These are phyloP conservation scores for Phytopythium sindhum DNA, from an alignment of 352 stramenopile species.

Conservation along the genomic window DNA sequence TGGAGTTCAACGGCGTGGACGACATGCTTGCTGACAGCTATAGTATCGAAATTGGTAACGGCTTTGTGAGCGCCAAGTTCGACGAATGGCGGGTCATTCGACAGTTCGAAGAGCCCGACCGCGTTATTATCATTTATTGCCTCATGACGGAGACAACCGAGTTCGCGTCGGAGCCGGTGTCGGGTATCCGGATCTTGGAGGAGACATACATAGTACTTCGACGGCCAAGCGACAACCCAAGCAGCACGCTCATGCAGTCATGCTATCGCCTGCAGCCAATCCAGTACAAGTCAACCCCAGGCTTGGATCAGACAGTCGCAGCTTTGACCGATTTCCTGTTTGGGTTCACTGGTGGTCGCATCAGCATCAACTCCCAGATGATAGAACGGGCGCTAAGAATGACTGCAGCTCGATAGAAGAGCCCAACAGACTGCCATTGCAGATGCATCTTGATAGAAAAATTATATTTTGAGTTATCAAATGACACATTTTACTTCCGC, in stretches of 20 bases:
- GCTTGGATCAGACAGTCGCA: not conserved
- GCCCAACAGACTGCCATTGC: too few relatives aligned
- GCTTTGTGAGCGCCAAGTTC: not conserved
- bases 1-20: not conserved
- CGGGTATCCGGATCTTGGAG: slow-evolving; percentile 3
- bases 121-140: slow-evolving; percentile 1
- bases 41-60: not conserved
- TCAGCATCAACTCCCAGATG: slow-evolving; percentile 1
- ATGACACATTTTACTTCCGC: too few relatives aligned
- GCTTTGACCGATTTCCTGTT: not conserved
- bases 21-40: not conserved
- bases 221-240: not conserved
- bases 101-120: not conserved
- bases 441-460: too few relatives aligned
- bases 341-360: not conserved
- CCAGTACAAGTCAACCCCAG: not conserved
- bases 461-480: too few relatives aligned
- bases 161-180: not conserved
- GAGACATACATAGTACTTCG: slow-evolving; percentile 2
- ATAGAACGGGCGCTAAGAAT: not conserved
- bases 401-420: too few relatives aligned
- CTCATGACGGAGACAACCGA: not conserved
- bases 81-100: slow-evolving; percentile 1
- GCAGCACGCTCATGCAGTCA: not conserved
- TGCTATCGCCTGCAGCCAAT: not conserved